Evolutionary conservation across 176 grass and related monocot genomes (phyloP).

Genomic region (Phoenix roebelenii): DNA sequence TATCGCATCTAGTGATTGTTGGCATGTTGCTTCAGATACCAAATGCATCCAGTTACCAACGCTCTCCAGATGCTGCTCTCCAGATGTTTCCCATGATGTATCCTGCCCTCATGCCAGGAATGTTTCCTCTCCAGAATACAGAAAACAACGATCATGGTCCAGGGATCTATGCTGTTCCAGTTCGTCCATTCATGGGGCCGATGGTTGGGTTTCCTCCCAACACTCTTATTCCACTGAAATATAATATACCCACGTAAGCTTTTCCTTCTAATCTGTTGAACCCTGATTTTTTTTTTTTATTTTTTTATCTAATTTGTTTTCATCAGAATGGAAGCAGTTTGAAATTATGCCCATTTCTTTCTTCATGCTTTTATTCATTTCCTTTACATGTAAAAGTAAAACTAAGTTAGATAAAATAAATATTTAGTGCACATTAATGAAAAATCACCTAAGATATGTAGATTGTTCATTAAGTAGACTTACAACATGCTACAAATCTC

Average conservation of each 20-base stretch:
- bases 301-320: no score
- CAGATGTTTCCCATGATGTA: conserved; percentile 32
- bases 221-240: conserved; percentile 64
- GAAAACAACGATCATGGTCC: conserved; percentile 53
- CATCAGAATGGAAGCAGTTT: not conserved
- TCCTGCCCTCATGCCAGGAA: conserved; percentile 25
- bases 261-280: not conserved
- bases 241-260: conserved; percentile 71
- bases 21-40: no score
- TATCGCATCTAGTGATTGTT: no score
- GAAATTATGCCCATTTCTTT: not conserved
- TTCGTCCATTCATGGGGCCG: conserved; percentile 37
- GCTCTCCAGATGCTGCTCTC: conserved; percentile 11
- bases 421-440: no score
- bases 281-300: no score
- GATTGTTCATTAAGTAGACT: no score
- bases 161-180: conserved; percentile 81
- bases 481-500: no score
- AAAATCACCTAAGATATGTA: no score
- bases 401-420: no score
- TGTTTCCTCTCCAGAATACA: conserved; percentile 29
- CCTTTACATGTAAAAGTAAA: no score
- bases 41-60: no score
- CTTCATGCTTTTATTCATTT: no score
- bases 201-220: conserved; percentile 36